phyloP scores from a whole-genome alignment of 2,329 filamentous ascomycete genomes.

The Hysterium pulicare region DNA sequence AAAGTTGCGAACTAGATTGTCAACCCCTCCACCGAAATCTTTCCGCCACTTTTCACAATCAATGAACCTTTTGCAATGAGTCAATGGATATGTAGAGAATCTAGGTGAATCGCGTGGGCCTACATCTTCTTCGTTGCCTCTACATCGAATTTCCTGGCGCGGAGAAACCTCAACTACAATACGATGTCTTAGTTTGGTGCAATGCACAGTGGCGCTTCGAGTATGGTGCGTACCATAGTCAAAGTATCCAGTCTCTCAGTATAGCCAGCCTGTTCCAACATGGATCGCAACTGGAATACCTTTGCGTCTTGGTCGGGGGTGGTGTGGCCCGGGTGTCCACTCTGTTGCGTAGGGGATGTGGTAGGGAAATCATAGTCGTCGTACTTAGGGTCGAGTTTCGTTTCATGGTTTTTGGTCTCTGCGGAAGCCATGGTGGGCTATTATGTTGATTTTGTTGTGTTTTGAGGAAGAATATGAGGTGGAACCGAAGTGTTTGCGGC shows the following conservation, averaged over 20 bases:
- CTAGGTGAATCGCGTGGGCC: conserved; percentile 31
- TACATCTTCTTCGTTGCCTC: conserved; percentile 83
- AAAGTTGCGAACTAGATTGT: conserved; percentile 76
- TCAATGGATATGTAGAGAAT: conserved; percentile 19
- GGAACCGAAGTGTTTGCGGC: not conserved
- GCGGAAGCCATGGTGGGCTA: conserved; percentile 29
- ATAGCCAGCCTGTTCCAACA: conserved; percentile 80
- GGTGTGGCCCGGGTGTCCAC: conserved; percentile 84
- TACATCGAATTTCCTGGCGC: conserved; percentile 94
- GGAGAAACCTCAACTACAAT: conserved; percentile 75
- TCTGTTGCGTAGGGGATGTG: conserved; percentile 64
- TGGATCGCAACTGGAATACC: conserved; percentile 76
- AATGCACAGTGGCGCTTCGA: not conserved
- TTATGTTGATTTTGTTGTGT: conserved; percentile 1
- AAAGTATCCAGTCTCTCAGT: conserved; percentile 85
- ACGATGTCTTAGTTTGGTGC: conserved; percentile 18
- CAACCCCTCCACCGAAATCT: conserved; percentile 69
- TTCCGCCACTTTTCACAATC: conserved; percentile 89
- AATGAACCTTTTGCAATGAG: conserved; percentile 65
- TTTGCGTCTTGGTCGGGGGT: conserved; percentile 84
- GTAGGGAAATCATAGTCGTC: conserved; percentile 94
- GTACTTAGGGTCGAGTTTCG: conserved; percentile 78
- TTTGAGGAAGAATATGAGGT: conserved; percentile 1
- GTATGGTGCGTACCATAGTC: conserved; percentile 64
- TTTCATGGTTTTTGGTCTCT: conserved; percentile 18